phyloP scores from a whole-genome alignment of 2,329 filamentous ascomycete genomes.

The Sarocladium brachiariae region DNA sequence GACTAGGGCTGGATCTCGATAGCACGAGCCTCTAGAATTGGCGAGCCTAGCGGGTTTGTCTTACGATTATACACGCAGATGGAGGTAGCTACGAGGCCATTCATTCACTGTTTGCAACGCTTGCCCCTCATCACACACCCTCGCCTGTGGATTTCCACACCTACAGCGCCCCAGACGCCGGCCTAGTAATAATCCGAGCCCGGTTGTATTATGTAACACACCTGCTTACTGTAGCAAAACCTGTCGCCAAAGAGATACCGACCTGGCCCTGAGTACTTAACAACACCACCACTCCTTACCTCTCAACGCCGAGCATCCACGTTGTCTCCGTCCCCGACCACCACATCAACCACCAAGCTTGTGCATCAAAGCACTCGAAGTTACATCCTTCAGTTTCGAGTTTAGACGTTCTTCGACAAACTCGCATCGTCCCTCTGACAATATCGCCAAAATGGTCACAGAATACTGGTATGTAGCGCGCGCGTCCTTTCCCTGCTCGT shows the following conservation, averaged over 20 bases:
- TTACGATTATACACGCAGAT: too few species aligned
- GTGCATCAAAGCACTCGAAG: conserved; percentile 17
- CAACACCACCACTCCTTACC: conserved; percentile 14
- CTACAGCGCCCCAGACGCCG: not conserved
- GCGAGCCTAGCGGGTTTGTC: too few species aligned
- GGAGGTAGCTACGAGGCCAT: too few species aligned
- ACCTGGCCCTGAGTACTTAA: conserved; percentile 33
- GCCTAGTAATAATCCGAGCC: conserved; percentile 13
- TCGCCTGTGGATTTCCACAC: not conserved
- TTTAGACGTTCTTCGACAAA: conserved; percentile 9
- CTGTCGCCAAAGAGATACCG: conserved; percentile 32
- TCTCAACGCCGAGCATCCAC: conserved; percentile 21
- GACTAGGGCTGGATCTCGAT: too few species aligned
- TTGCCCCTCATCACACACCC: too few species aligned
- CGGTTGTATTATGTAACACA: conserved; percentile 23
- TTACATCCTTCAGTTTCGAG: conserved; percentile 10
- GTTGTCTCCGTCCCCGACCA: conserved; percentile 16
- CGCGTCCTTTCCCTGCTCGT: conserved; percentile 24
- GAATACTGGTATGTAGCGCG: conserved; percentile 71
- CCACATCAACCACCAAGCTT: conserved; percentile 19
- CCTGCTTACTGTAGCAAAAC: conserved; percentile 32
- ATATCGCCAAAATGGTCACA: conserved; percentile 59
- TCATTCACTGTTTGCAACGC: too few species aligned
- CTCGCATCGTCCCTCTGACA: conserved; percentile 10
- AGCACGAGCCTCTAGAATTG: too few species aligned